Evolutionary conservation across 73 alveolate genomes (phyloP), one percentile per base, ranked within the genome.

Genomic region (Diophrys appendiculata): DNA sequence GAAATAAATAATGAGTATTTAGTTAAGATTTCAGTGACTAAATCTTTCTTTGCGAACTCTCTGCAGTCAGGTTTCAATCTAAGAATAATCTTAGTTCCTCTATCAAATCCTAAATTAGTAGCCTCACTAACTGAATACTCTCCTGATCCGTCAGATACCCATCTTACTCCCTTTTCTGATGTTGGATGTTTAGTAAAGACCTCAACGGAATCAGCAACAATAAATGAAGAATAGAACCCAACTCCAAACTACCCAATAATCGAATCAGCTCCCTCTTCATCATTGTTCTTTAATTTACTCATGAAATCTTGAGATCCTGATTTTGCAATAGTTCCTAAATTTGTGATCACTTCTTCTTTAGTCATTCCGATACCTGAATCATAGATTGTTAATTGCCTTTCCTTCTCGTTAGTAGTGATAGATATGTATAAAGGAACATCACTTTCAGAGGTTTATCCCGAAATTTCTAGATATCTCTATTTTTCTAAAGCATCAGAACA

Each of bases 341-440:
- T 85, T 35, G 81, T 89, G 25, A 85, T 90, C 52, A 89, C 81
- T 81, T 95, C 99, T 64, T 90, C 93, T 74, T 88, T 90, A 26
- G 96, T 92, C 99, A 95, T 95, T 34, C 99, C 99, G 60, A 95
- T 90, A 60, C 99, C 99, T 18, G 97, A 81, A 82, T 95, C 99
- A n/a, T 89, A 88, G n/a, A 95, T 90, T 25, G 94, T 77, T 54
- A 95, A 74, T 2, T 89, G 77, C 55, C 95, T 78, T 33, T 92
- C 90, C 76, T 72, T 77, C 76, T 86, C 91, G 73, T 93, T 93
- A 68, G 96, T 83, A 54, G 80, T 81, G 69, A 93, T 80, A 34
- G 67, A 74, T 32, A 93, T 86, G 60, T 86, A 72, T 28, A 93
- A 77, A 33, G 87, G 91, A 76, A 79, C 78, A 71, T 88, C 84